Evolutionary conservation across 2,329 filamentous ascomycete genomes (phyloP), one percentile per base, ranked within the genome.

Genomic region (Sarocladiaceae sp.): DNA sequence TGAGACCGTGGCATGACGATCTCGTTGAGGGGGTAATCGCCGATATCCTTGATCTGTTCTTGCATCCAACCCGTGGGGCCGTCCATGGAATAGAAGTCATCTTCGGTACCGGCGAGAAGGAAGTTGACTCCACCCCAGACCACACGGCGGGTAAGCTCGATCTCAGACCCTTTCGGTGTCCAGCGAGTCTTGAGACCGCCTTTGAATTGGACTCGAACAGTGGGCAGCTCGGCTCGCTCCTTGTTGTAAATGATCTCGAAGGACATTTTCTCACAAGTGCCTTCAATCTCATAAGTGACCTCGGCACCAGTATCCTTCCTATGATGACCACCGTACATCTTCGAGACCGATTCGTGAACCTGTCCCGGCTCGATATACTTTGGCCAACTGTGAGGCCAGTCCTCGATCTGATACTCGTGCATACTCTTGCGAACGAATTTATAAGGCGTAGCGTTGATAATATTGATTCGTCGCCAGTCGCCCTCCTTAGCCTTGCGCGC

Each of bases 381-480:
- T 2, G 64, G 62, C 59, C 62, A 65, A 12, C 29, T 17, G 6
- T 39, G 20, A 15, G 22, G 31, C 52, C 52, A 54, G 12, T 36
- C 42, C 10, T 8, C 13, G 31, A 62, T 44, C 40, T 62, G 58
- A 42, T 64, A 61, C 0, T 51, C 47, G 50, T 57, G 52, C 1
- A 52, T 53, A 54, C 56, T 58, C 0, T 40, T 56, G 37, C 51
- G 59, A 6, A 39, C 33, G 65, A 64, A 69, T 25, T 42, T 52
- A 54, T 65, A 68, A 2, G 66, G 66, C 5, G 64, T 68, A n/a
- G 58, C 61, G 52, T 69, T 69, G 60, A 68, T 54, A 42, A 69
- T 52, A 2, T 53, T 56, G 29, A 68, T 51, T 44, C 47, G 26
- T 22, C 31, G 47, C 7, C 5, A 4, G 7, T 42, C 17, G 15